These are phyloP conservation scores for Aphanomyces invadans DNA, from an alignment of 352 stramenopile genomes.

Conservation along the genomic window DNA sequence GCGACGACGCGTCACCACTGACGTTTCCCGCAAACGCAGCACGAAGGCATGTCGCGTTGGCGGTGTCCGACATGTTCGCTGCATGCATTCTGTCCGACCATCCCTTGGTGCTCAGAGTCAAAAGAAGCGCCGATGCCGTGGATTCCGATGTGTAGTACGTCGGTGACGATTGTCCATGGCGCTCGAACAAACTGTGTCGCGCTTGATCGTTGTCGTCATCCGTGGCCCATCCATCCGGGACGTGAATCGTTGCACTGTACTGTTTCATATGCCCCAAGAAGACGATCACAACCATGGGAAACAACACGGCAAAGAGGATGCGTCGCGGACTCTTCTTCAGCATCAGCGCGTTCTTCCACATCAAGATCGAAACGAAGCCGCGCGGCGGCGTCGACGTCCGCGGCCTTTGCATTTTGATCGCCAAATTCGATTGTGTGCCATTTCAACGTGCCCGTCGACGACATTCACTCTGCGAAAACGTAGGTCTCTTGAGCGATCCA, in stretches of 20 bases:
- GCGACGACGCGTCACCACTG: conserved; percentile 31
- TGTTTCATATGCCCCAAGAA: conserved; percentile 30
- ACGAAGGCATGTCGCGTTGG: neutral
- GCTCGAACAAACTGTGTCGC: neutral
- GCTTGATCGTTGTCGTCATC: too few relatives aligned
- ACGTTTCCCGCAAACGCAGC: conserved; percentile 33
- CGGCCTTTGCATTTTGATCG: too few relatives aligned
- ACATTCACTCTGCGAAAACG: too few relatives aligned
- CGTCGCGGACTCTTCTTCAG: conserved; percentile 4
- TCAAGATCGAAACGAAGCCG: neutral
- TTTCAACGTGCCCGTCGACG: too few relatives aligned
- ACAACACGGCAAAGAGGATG: conserved; percentile 45
- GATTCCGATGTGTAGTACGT: conserved; percentile 44
- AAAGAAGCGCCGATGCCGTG: conserved; percentile 43
- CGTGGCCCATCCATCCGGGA: neutral
- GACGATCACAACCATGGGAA: conserved; percentile 54
- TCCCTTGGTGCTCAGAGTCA: conserved; percentile 33
- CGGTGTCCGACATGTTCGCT: neutral
- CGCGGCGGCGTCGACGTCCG: too few relatives aligned
- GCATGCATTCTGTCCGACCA: neutral
- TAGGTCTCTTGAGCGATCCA: too few relatives aligned
- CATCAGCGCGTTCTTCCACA: conserved; percentile 21
- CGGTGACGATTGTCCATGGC: too few relatives aligned
- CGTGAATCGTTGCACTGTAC: neutral
- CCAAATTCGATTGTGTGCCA: too few relatives aligned